Evolutionary conservation across 2,329 filamentous ascomycete species (phyloP).

Genomic region (Colletotrichum zoysiae): DNA sequence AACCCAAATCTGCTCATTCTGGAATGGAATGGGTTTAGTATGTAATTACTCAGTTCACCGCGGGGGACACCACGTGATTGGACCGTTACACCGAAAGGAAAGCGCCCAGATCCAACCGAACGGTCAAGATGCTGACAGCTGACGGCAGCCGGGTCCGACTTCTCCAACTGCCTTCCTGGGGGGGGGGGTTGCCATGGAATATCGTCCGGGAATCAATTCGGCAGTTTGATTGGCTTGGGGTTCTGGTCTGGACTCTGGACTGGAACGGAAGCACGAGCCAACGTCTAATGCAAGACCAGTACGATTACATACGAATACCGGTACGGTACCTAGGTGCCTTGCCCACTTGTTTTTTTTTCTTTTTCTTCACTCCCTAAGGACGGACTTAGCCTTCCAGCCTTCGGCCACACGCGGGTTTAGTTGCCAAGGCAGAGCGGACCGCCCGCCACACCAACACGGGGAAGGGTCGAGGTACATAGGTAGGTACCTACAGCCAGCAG

Average conservation of each 20-base stretch:
- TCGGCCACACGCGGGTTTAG: conserved; percentile 34
- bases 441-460: conserved; percentile 1
- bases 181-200: conserved; percentile 5
- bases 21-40: too few relatives aligned
- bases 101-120: neutral
- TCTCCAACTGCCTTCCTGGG: neutral
- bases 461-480: neutral
- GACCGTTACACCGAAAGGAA: neutral
- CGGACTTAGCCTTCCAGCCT: conserved; percentile 23
- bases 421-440: conserved; percentile 18
- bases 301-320: neutral
- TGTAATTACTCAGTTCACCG: neutral
- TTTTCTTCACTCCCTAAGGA: conserved; percentile 14
- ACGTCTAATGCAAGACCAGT: conserved; percentile 40
- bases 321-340: too few relatives aligned
- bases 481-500: neutral
- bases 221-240: conserved; percentile 23
- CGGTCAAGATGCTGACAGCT: conserved; percentile 9
- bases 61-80: conserved; percentile 1
- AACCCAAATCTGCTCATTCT: neutral
- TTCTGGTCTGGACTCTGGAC: conserved; percentile 32
- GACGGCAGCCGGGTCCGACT: neutral
- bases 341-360: conserved; percentile 33
- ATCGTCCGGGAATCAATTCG: conserved; percentile 36
- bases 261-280: conserved; percentile 31